Evolutionary conservation across 495 filamentous ascomycete species (phyloP).

Genomic region (Margaritispora aquatica): DNA sequence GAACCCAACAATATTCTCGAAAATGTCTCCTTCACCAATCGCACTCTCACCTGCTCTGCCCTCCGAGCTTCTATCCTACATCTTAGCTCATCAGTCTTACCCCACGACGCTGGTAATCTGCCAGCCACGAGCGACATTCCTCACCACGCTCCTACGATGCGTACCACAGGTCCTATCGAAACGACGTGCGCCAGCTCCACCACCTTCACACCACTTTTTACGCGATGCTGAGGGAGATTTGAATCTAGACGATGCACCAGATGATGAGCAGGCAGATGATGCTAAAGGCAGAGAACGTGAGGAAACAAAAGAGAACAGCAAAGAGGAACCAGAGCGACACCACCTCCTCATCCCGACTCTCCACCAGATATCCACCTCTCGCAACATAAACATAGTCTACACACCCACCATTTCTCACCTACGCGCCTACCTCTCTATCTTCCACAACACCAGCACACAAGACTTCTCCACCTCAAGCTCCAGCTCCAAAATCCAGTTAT

Average conservation of each 20-base stretch:
- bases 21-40: constrained; percentile 13
- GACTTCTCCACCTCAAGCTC: too few species aligned
- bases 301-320: neutral
- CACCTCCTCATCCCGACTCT: constrained; percentile 58
- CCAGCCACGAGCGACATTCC: constrained; percentile 55
- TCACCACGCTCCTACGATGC: constrained; percentile 34
- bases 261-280: neutral
- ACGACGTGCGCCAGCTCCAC: constrained; percentile 9
- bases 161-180: constrained; percentile 1
- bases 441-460: neutral
- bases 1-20: neutral
- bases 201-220: constrained; percentile 10
- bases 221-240: neutral
- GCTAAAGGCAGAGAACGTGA: neutral
- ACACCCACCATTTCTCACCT: constrained; percentile 69
- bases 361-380: constrained; percentile 59
- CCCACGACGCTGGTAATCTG: constrained; percentile 67
- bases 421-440: constrained; percentile 59
- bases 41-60: constrained; percentile 43
- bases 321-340: constrained; percentile 23
- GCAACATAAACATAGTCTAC: constrained; percentile 61
- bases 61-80: constrained; percentile 54
- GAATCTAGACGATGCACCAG: neutral
- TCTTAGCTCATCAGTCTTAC: constrained; percentile 48
- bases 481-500: neutral